These are phyloP conservation scores for Mrakia blollopis DNA, from an alignment of 768 basidiomycete species.

Conservation along the genomic window DNA sequence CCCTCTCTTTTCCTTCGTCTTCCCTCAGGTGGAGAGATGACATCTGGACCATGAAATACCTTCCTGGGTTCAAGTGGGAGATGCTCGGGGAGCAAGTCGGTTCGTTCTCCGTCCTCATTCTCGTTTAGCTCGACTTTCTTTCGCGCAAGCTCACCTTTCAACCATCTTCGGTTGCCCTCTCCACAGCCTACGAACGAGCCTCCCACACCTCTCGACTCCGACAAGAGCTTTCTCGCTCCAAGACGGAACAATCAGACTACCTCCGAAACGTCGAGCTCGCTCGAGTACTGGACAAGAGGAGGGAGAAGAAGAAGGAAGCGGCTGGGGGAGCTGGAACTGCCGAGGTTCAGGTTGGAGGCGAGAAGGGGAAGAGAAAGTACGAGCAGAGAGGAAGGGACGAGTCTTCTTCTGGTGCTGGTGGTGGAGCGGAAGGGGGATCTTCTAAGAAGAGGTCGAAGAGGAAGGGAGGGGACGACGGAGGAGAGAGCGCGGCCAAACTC, in stretches of 20 bases:
- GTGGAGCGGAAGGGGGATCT: conserved; percentile 1
- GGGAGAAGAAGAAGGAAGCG: conserved; percentile 38
- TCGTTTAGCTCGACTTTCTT: background rate
- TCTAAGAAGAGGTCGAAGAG: conserved; percentile 35
- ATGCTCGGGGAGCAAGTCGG: conserved; percentile 98
- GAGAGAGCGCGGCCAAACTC: conserved; percentile 36
- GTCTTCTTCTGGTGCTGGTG: background rate
- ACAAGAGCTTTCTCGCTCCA: conserved; percentile 80
- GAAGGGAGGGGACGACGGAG: conserved; percentile 36
- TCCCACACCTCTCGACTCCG: conserved; percentile 83
- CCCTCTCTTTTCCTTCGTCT: background rate
- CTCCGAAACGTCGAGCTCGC: conserved; percentile 91
- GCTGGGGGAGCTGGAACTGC: conserved; percentile 19
- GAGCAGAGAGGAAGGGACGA: conserved; percentile 28
- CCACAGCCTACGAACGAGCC: conserved; percentile 83
- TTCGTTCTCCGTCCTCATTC: conserved; percentile 48
- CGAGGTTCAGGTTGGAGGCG: conserved; percentile 7
- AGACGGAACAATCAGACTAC: conserved; percentile 84
- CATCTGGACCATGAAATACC: conserved; percentile 99
- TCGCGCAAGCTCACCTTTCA: background rate
- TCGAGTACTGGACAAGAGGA: conserved; percentile 52
- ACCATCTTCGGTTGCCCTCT: background rate
- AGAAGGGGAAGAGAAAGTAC: conserved; percentile 30
- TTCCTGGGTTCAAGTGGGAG: conserved; percentile 96
- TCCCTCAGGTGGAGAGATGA: conserved; percentile 77